Conservation (phyloP, 2,329 filamentous ascomycete species). For the Chrysoporthe cubensis region DNA sequence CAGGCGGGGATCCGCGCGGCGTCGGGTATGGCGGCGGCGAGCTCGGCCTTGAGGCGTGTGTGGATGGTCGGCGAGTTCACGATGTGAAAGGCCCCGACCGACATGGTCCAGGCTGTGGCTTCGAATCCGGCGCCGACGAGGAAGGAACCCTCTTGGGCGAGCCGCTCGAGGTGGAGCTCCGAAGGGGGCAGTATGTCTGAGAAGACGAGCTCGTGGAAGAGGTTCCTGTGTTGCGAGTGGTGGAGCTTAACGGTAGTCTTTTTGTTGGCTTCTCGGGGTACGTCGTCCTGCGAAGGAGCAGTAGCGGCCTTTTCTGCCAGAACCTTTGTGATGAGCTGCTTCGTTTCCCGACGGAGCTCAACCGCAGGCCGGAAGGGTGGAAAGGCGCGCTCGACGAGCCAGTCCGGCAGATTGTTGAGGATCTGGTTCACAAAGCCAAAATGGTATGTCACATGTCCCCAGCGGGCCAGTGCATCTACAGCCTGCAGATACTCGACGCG, state of each 20-base stretch:
- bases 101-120: not conserved
- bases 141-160: conserved; percentile 1
- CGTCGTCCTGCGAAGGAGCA: no score
- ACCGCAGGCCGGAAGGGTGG: not conserved
- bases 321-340: not conserved
- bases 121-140: conserved; percentile 9
- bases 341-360: not conserved
- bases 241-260: not conserved
- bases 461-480: not conserved
- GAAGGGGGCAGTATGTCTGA: conserved; percentile 1
- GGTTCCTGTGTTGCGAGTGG: no score
- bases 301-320: not conserved
- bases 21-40: not conserved
- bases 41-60: not conserved
- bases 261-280: no score
- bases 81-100: not conserved
- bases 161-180: not conserved
- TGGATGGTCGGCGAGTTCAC: not conserved
- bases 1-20: not conserved
- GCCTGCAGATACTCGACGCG: not conserved
- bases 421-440: not conserved
- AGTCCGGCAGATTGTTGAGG: not conserved
- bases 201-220: not conserved
- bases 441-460: not conserved
- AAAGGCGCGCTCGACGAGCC: not conserved